Evolutionary conservation across 1,284 basidiomycete genomes (phyloP).

Genomic region (Singerocomus rubriflavus): DNA sequence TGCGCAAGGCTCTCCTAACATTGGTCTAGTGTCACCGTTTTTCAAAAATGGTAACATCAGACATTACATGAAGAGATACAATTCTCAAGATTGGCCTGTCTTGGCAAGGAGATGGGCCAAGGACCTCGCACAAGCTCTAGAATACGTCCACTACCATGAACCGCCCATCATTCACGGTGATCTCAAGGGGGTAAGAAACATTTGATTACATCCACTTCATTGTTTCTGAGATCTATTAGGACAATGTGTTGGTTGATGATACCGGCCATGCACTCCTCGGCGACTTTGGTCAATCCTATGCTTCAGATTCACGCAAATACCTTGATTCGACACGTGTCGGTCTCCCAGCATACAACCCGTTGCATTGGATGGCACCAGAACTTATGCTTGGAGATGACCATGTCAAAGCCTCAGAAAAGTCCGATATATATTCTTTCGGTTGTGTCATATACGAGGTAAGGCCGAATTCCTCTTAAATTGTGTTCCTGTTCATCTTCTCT

Average conservation of each 20-base stretch:
- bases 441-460: slow-evolving; percentile 33
- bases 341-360: slow-evolving; percentile 11
- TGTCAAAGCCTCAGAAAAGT: slow-evolving; percentile 16
- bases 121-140: slow-evolving; percentile 33
- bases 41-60: slow-evolving; percentile 36
- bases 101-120: slow-evolving; percentile 24
- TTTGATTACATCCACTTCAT: neutral
- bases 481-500: neutral
- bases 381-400: slow-evolving; percentile 12
- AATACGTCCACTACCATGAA: slow-evolving; percentile 33
- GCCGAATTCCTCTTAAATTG: neutral
- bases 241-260: slow-evolving; percentile 34
- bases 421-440: slow-evolving; percentile 31
- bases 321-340: slow-evolving; percentile 29
- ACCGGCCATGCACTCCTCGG: slow-evolving; percentile 29
- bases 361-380: slow-evolving; percentile 31
- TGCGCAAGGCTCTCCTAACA: slow-evolving; percentile 4
- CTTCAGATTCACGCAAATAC: slow-evolving; percentile 24
- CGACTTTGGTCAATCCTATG: slow-evolving; percentile 37
- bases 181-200: slow-evolving; percentile 35
- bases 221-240: slow-evolving; percentile 20
- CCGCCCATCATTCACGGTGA: slow-evolving; percentile 39
- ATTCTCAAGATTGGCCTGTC: slow-evolving; percentile 19
- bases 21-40: slow-evolving; percentile 39
- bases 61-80: slow-evolving; percentile 20